Conservation (phyloP, 306 rosid species). For the Geum urbanum region DNA sequence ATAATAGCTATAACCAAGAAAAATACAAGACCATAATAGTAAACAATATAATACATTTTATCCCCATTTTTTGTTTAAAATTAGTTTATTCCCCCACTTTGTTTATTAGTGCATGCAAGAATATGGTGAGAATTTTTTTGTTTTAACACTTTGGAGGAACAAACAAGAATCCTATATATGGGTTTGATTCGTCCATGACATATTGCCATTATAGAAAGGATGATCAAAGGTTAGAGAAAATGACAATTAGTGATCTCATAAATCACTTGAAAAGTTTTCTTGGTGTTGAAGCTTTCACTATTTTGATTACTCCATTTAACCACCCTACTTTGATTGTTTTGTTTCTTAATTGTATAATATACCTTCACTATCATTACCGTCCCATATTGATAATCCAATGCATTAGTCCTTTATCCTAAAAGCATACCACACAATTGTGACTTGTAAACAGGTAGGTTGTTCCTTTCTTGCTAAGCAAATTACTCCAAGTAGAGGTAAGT, state of each 20-base stretch:
- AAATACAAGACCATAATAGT: not conserved
- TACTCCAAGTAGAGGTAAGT: too few species aligned
- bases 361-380: not conserved
- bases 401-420: not conserved
- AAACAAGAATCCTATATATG: not conserved
- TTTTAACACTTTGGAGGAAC: not conserved
- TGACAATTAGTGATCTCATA: not conserved
- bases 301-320: not conserved
- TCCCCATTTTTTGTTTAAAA: not conserved
- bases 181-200: not conserved
- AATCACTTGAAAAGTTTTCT: not conserved
- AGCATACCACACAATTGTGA: not conserved
- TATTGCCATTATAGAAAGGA: not conserved
- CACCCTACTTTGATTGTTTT: not conserved
- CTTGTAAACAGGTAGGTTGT: not conserved
- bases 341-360: not conserved
- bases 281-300: not conserved
- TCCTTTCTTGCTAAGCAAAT: not conserved
- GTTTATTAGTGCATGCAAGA: slow-evolving; percentile 1
- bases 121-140: not conserved
- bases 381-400: not conserved
- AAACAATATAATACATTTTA: not conserved
- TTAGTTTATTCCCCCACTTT: not conserved
- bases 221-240: not conserved
- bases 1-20: not conserved